Conservation (phyloP, 2,329 filamentous ascomycete genomes). For the Colletotrichum australisinense region DNA sequence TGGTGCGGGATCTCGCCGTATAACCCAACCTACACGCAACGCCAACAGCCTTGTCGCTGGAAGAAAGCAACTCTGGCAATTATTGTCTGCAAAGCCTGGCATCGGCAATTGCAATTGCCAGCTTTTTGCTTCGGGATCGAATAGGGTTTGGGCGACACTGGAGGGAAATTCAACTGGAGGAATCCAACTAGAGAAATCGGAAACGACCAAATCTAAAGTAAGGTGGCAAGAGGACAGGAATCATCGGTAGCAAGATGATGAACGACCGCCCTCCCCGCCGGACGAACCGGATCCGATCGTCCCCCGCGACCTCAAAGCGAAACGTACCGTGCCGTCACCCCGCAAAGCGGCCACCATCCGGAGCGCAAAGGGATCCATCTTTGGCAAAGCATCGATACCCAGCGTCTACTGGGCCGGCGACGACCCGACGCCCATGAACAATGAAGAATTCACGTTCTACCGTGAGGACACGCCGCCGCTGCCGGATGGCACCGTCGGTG, state of each 20-base stretch:
- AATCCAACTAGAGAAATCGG: too few relatives aligned
- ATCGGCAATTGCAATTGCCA: too few relatives aligned
- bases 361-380: constrained; percentile 32
- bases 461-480: constrained; percentile 51
- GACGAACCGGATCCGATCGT: constrained; percentile 28
- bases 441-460: constrained; percentile 50
- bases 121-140: not conserved
- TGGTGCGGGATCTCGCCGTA: constrained; percentile 9
- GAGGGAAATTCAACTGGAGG: too few relatives aligned
- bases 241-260: not conserved
- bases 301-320: constrained; percentile 22
- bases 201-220: not conserved
- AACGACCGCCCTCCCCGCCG: constrained; percentile 26
- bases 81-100: too few relatives aligned
- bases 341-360: constrained; percentile 33
- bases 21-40: not conserved
- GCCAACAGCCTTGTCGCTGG: not conserved
- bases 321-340: constrained; percentile 23
- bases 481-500: constrained; percentile 31
- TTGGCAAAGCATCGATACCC: constrained; percentile 30
- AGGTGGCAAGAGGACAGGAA: not conserved
- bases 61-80: not conserved
- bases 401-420: constrained; percentile 34
- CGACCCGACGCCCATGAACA: constrained; percentile 22
- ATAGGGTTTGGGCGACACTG: not conserved